These are phyloP conservation scores for Chaetothyriales sp. DNA, from an alignment of 2,329 filamentous ascomycete species.

Conservation along the genomic window DNA sequence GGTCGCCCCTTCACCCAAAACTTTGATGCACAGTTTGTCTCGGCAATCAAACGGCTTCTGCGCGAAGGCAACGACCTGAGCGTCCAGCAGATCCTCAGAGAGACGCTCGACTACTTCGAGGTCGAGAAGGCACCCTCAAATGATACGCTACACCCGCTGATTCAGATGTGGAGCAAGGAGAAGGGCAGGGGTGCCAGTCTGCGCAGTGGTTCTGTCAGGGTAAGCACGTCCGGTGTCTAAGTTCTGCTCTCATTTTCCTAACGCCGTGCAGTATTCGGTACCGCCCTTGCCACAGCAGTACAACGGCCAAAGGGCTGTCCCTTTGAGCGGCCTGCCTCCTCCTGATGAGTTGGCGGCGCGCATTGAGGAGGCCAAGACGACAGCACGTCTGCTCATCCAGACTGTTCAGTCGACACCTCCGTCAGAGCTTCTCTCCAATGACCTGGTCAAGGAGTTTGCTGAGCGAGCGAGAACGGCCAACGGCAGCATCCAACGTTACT, in stretches of 20 bases:
- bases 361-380: conserved; percentile 79
- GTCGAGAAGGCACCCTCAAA: conserved; percentile 53
- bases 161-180: conserved; percentile 81
- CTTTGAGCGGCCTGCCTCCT: conserved; percentile 35
- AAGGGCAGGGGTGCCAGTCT: conserved; percentile 42
- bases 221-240: conserved; percentile 1
- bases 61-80: conserved; percentile 54
- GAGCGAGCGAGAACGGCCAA: conserved; percentile 72
- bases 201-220: conserved; percentile 9
- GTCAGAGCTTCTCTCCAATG: conserved; percentile 60
- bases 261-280: conserved; percentile 4
- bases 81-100: conserved; percentile 72
- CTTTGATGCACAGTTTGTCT: conserved; percentile 69
- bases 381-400: conserved; percentile 81
- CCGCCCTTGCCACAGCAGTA: conserved; percentile 2
- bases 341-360: conserved; percentile 65
- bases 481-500: conserved; percentile 71
- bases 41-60: conserved; percentile 59
- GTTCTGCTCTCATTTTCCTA: conserved; percentile 4
- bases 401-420: conserved; percentile 74
- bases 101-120: conserved; percentile 70
- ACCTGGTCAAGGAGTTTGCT: conserved; percentile 84
- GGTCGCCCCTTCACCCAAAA: conserved; percentile 82
- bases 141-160: conserved; percentile 52
- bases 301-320: conserved; percentile 1